Conservation (phyloP, 2,329 filamentous ascomycete species). For the Scopulariopsis brevicaulis region DNA sequence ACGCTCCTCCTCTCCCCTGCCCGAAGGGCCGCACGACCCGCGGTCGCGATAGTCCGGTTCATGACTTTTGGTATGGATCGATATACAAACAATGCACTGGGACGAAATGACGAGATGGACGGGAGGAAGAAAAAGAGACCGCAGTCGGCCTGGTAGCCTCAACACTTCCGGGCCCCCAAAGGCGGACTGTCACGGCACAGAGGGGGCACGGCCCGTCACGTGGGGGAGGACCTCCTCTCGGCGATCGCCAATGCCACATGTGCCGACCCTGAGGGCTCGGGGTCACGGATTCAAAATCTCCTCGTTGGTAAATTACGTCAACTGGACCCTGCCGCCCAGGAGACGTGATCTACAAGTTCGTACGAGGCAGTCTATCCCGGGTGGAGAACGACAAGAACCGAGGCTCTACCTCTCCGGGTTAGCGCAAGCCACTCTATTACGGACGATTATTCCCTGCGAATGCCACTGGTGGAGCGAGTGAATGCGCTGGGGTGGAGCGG, state of each 20-base stretch:
- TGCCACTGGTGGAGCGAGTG: neutral
- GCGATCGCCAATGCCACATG: neutral
- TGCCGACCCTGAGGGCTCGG: neutral
- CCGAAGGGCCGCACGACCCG: neutral
- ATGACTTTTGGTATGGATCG: neutral
- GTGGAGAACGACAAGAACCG: neutral
- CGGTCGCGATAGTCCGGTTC: neutral
- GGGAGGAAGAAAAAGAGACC: neutral
- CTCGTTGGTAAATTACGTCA: too few species aligned
- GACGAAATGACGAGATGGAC: neutral
- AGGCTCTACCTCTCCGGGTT: neutral
- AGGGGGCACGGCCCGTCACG: neutral
- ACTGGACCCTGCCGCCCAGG: too few species aligned
- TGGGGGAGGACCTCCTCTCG: neutral
- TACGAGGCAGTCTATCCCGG: neutral
- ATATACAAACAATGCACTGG: neutral
- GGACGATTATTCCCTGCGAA: neutral
- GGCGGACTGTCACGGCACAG: neutral
- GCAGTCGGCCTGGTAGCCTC: neutral
- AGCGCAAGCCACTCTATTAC: neutral
- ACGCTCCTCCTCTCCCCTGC: neutral
- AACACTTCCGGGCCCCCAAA: neutral
- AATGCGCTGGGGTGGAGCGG: neutral
- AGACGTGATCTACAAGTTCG: neutral
- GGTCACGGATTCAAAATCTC: too few species aligned